Conservation (phyloP, 2,329 filamentous ascomycete genomes). For the Colletotrichum brevisporum region DNA sequence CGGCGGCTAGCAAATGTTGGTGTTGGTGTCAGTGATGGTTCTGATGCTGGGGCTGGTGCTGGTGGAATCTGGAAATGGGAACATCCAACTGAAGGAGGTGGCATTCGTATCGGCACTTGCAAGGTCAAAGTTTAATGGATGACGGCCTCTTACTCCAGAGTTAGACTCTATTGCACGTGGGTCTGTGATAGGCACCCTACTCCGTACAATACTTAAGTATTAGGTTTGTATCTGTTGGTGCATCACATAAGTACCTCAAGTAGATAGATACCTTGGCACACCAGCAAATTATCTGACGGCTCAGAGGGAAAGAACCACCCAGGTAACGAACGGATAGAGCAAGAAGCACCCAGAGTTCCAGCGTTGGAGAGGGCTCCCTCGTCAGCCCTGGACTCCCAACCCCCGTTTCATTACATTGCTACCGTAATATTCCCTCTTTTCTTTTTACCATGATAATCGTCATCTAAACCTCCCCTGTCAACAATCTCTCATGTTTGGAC, state of each 20-base stretch:
- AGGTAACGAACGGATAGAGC: too few relatives aligned
- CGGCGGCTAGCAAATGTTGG: too few relatives aligned
- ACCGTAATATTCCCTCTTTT: background rate
- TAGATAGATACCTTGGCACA: background rate
- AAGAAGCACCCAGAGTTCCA: constrained; percentile 17
- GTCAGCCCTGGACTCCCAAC: constrained; percentile 2
- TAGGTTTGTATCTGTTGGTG: too few relatives aligned
- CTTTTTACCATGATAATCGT: constrained; percentile 11
- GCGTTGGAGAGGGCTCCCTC: constrained; percentile 11
- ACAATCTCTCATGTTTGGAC: constrained; percentile 21
- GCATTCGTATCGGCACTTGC: background rate
- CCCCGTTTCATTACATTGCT: constrained; percentile 18
- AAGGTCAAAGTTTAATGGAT: constrained; percentile 27
- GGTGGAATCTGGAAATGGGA: too few relatives aligned
- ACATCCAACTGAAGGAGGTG: background rate
- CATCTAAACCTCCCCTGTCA: constrained; percentile 23
- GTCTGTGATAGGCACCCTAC: too few relatives aligned
- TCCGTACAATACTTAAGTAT: too few relatives aligned
- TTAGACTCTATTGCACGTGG: background rate
- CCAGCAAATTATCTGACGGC: background rate
- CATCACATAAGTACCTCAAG: background rate
- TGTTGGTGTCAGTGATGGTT: too few relatives aligned
- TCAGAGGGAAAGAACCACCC: too few relatives aligned
- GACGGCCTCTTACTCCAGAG: constrained; percentile 1
- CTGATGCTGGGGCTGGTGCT: too few relatives aligned